Percentiles rank a stretch among this genome's conserved stretches.
Evolutionary conservation across 202 grass and related monocot species (phyloP).

Genomic region (Bolboschoenoplectus hybrid): DNA sequence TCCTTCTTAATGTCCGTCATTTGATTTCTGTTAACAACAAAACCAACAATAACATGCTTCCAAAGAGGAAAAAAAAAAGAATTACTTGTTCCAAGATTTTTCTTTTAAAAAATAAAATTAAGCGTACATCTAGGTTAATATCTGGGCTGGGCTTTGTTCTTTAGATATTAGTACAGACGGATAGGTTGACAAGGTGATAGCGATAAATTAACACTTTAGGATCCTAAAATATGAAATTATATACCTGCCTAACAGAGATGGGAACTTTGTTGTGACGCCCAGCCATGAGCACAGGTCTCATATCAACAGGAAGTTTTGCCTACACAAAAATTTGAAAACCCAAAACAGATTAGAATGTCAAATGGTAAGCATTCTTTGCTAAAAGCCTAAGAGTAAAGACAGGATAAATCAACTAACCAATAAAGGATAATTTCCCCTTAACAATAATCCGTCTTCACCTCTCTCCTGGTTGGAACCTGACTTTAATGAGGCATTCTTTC

Average conservation of each 20-base stretch:
- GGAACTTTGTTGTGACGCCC: slow-evolving; percentile 69
- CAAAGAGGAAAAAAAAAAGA: neutral
- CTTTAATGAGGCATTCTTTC: slow-evolving; percentile 69
- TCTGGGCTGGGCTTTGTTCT: neutral
- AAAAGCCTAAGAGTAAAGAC: slow-evolving; percentile 11
- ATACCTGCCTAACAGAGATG: slow-evolving; percentile 78
- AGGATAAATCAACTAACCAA: slow-evolving; percentile 58
- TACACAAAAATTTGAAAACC: slow-evolving; percentile 45
- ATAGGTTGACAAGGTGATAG: slow-evolving; percentile 28
- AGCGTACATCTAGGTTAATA: neutral
- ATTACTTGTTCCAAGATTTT: neutral
- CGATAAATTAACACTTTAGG: slow-evolving; percentile 17
- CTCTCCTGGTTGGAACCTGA: slow-evolving; percentile 60
- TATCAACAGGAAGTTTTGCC: slow-evolving; percentile 79
- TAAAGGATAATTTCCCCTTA: slow-evolving; percentile 70
- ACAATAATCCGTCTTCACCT: slow-evolving; percentile 53
- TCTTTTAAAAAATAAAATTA: neutral
- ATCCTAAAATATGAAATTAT: slow-evolving; percentile 35
- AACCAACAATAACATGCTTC: neutral
- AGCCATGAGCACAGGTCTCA: slow-evolving; percentile 63
- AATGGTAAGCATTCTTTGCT: slow-evolving; percentile 22
- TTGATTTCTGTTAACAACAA: neutral
- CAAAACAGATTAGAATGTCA: slow-evolving; percentile 32
- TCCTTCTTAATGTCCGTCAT: neutral
- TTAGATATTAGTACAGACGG: neutral